Base-by-base conservation (phyloP, 192 early-diverging fungal species). In the Coemansia sp. region DNA sequence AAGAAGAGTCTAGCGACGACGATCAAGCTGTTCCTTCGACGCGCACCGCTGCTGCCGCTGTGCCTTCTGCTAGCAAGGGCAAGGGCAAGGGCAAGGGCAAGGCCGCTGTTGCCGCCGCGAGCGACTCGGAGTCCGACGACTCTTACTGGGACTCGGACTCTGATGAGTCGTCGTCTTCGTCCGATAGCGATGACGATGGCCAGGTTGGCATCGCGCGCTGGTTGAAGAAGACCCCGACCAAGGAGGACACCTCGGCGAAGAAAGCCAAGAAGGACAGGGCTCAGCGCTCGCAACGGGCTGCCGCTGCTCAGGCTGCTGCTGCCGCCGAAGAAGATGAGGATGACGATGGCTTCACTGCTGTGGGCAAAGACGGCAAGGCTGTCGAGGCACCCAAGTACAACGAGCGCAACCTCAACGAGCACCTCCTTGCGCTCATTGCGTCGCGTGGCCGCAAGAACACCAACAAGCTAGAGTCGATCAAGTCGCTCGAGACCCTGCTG, bases 381-480 rank as follows among this genome's bases (percentile, higher is more conserved):
- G 87, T 79, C 41, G 74, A 78, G 47, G 71, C 83, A 61, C 77
- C 75, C 28, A 88, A 88, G 65, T 71, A 89, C 42, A 89, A 87
- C 31, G 75, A 84, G 12, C 88, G 91, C 39, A 89, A 91, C 61
- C 77, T 99, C 50, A 92, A 93, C 84, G 90, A 95, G 82, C 85
- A 88, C 64, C 85, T 99, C 56, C 74, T 72, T 43, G 91, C 92
- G 65, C 81, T 97, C 26, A 56, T 88, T 50, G 88, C 89, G 42
- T 85, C 92, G 45, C 88, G 97, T 68, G 97, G 97, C 42, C 95
- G 96, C 84, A 97, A 94, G 91, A 89, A 88, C 79, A 97, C 94
- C 41, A 90, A 98, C 77, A 91, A 93, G 75, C 68, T 84, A 33
- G 88, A 84, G 60, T 88, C 92, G 75, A 87, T 96, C 66, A 73